Evolutionary conservation across 805 yeast genomes (phyloP).

Genomic region (Spencermartinsiella europaea): DNA sequence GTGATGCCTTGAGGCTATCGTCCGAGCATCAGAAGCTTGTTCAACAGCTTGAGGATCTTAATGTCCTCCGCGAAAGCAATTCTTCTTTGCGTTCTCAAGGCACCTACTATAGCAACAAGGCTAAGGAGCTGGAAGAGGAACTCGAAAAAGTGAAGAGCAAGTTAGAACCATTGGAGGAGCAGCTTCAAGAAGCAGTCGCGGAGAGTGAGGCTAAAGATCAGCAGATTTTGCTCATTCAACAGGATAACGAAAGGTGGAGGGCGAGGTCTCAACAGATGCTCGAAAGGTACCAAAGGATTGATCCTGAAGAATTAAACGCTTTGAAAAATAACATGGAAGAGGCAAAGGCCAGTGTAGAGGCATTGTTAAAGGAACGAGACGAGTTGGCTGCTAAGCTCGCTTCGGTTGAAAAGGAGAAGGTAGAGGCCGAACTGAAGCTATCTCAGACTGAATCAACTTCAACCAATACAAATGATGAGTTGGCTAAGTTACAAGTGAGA

Average conservation of each 20-base stretch:
- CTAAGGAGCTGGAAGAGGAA: constrained; percentile 39
- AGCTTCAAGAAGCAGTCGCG: constrained; percentile 34
- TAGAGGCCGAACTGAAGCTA: constrained; percentile 7
- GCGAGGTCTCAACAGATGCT: constrained; percentile 44
- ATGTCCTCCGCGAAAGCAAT: constrained; percentile 63
- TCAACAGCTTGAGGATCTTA: constrained; percentile 55
- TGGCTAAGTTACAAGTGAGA: constrained; percentile 9
- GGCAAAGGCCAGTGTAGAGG: constrained; percentile 14
- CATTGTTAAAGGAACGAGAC: constrained; percentile 9
- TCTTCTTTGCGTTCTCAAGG: constrained; percentile 54
- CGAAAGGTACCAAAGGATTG: constrained; percentile 42
- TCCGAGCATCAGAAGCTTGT: constrained; percentile 43
- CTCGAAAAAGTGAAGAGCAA: constrained; percentile 31
- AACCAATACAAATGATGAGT: constrained; percentile 5
- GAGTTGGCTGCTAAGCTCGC: constrained; percentile 14
- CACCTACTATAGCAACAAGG: constrained; percentile 28
- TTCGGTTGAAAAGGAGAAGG: constrained; percentile 3
- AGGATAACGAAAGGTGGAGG: constrained; percentile 60
- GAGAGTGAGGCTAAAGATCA: constrained; percentile 46
- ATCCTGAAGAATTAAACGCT: constrained; percentile 41
- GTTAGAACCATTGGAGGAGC: constrained; percentile 43
- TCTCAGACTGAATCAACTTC: constrained; percentile 5
- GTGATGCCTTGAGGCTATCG: constrained; percentile 16
- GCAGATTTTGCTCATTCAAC: constrained; percentile 42
- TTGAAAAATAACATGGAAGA: constrained; percentile 32